phyloP scores from a whole-genome alignment of 1,284 basidiomycete genomes.

The Cutaneotrichosporon sp. region DNA sequence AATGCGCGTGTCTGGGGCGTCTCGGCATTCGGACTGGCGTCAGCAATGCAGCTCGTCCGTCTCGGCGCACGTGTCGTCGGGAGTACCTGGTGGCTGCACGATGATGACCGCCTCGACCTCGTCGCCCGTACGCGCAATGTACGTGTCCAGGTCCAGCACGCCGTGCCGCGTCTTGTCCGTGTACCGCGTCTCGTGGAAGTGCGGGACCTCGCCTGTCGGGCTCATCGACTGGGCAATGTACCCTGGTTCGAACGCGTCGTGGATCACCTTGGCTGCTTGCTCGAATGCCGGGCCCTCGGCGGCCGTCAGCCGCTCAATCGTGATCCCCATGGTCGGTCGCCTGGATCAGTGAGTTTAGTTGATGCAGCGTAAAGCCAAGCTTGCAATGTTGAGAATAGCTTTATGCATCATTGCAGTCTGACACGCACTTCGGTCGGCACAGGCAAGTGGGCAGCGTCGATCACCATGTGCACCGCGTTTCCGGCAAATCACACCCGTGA shows the following conservation, averaged over 20 bases:
- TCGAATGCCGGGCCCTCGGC: neutral
- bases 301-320: neutral
- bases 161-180: neutral
- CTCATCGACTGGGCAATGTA: constrained; percentile 1
- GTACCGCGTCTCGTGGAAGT: neutral
- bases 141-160: neutral
- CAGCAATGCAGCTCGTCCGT: neutral
- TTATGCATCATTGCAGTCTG: neutral
- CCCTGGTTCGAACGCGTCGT: constrained; percentile 1
- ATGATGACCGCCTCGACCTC: neutral
- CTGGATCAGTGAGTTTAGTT: constrained; percentile 2
- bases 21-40: constrained; percentile 1
- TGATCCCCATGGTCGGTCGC: neutral
- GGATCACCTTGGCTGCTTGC: neutral
- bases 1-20: constrained; percentile 2
- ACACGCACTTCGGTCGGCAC: neutral
- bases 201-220: neutral
- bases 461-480: neutral
- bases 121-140: neutral
- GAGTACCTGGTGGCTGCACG: neutral
- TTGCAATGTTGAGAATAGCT: neutral
- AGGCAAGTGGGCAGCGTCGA: neutral
- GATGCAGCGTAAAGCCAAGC: neutral
- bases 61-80: neutral
- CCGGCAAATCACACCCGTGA: too few relatives aligned